Evolutionary conservation across 768 basidiomycete genomes (phyloP).

Genomic region (Suillus hirtellus): DNA sequence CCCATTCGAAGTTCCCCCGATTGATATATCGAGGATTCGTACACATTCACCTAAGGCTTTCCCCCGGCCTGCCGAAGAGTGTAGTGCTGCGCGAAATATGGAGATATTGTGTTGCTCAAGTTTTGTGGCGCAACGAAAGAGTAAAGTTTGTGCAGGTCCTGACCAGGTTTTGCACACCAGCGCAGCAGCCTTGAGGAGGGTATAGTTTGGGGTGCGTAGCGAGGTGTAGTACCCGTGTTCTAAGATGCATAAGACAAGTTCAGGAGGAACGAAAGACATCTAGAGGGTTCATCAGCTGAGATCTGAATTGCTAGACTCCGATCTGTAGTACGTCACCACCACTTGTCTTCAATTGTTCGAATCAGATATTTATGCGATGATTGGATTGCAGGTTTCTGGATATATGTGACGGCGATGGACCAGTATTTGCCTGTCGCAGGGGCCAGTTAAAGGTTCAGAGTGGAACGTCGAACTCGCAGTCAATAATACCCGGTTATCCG

Average conservation of each 20-base stretch:
- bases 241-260: conserved; percentile 25
- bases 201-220: conserved; percentile 20
- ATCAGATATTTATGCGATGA: neutral
- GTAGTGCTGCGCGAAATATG: conserved; percentile 21
- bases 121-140: conserved; percentile 25
- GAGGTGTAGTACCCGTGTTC: conserved; percentile 28
- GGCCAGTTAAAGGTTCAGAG: neutral
- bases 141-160: conserved; percentile 28
- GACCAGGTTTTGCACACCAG: conserved; percentile 32
- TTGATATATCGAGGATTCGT: conserved; percentile 24
- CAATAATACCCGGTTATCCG: conserved; percentile 3
- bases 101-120: conserved; percentile 8
- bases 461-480: neutral
- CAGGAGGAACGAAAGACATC: conserved; percentile 24
- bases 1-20: conserved; percentile 15
- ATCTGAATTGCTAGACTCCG: neutral
- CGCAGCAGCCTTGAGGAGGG: conserved; percentile 23
- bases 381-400: neutral
- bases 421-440: conserved; percentile 11
- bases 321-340: neutral
- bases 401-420: conserved; percentile 18
- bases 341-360: neutral
- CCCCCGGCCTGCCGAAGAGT: conserved; percentile 17
- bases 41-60: conserved; percentile 20
- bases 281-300: neutral